phyloP scores from a whole-genome alignment of 2,329 filamentous ascomycete genomes.

The Berkeleyomyces basicola region DNA sequence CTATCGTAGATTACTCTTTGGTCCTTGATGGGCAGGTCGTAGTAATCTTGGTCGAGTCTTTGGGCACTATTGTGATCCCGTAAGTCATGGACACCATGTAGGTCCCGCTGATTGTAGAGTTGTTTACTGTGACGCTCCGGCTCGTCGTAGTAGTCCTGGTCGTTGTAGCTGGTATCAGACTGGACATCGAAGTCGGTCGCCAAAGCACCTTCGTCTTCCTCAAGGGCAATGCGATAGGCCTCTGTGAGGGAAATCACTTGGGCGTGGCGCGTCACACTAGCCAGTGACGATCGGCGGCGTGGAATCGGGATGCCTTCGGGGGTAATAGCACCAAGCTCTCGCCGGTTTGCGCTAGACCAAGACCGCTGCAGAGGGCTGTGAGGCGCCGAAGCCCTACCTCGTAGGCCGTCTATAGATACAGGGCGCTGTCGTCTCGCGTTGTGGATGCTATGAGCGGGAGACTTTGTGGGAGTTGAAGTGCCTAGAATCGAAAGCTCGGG shows the following conservation, averaged over 20 bases:
- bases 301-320: constrained; percentile 13
- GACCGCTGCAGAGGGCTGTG: constrained; percentile 8
- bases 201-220: constrained; percentile 12
- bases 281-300: constrained; percentile 14
- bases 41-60: neutral
- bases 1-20: neutral
- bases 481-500: constrained; percentile 8
- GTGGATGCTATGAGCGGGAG: constrained; percentile 8
- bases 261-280: constrained; percentile 13
- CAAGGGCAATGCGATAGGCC: constrained; percentile 11
- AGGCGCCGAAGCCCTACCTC: constrained; percentile 5
- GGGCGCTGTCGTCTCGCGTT: constrained; percentile 15
- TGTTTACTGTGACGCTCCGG: neutral
- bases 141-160: neutral
- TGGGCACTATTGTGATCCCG: neutral
- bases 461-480: constrained; percentile 13
- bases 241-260: constrained; percentile 13
- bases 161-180: constrained; percentile 11
- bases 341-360: constrained; percentile 10
- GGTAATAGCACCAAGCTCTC: constrained; percentile 9
- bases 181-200: constrained; percentile 6
- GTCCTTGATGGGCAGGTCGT: neutral
- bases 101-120: neutral
- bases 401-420: constrained; percentile 11
- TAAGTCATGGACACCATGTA: neutral